phyloP scores from a whole-genome alignment of 75 land plant genomes.

The Pseudotsuga menziesii region DNA sequence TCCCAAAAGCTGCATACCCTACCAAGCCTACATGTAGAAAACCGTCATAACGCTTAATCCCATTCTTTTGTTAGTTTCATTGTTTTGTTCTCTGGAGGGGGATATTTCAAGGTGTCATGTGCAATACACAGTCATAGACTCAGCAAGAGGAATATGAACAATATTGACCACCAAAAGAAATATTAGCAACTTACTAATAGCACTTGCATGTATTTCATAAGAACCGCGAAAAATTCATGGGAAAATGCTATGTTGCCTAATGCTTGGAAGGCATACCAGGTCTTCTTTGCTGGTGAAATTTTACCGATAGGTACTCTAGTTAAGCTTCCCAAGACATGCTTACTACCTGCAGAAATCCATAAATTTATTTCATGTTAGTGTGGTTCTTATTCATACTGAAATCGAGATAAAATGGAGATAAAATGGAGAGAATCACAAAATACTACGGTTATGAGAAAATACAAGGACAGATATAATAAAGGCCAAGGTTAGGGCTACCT shows the following conservation, averaged over 20 bases:
- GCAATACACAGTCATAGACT: not conserved
- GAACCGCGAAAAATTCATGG: slow-evolving; percentile 46
- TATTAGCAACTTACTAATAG: not conserved
- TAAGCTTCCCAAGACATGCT: slow-evolving; percentile 23
- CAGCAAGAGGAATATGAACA: not conserved
- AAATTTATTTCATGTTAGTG: too few relatives aligned
- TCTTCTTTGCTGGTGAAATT: slow-evolving; percentile 18
- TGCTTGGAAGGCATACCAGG: slow-evolving; percentile 43
- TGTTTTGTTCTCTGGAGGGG: slow-evolving; percentile 48
- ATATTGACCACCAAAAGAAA: not conserved
- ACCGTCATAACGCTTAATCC: slow-evolving; percentile 38
- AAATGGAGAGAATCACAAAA: not conserved
- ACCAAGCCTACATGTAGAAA: slow-evolving; percentile 46
- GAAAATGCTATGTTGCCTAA: slow-evolving; percentile 76
- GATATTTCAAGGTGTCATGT: slow-evolving; percentile 52
- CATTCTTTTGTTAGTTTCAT: slow-evolving; percentile 40
- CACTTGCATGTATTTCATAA: slow-evolving; percentile 48
- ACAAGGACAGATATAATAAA: not conserved
- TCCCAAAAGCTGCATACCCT: slow-evolving; percentile 49
- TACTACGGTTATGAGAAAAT: not conserved
- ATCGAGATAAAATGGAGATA: too few relatives aligned
- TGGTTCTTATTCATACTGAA: too few relatives aligned
- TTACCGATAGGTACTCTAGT: slow-evolving; percentile 23
- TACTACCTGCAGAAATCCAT: slow-evolving; percentile 11
- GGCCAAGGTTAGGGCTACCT: too few relatives aligned